phyloP scores from a whole-genome alignment of 2,329 filamentous ascomycete genomes.

The Cladosporium sp. region DNA sequence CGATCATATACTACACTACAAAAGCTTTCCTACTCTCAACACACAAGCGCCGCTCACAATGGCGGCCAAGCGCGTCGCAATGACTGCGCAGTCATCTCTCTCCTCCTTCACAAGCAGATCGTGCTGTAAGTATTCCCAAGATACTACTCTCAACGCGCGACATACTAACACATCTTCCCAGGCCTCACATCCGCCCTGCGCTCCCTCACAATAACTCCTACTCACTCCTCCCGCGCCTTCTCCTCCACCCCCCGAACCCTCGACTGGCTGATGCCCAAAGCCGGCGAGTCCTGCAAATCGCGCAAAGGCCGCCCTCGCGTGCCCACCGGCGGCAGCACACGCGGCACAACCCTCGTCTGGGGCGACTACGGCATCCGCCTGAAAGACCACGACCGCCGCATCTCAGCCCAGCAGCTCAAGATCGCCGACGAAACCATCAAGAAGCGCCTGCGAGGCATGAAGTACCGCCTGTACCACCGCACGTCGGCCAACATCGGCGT shows the following conservation, averaged over 20 bases:
- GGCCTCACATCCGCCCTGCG: slow-evolving; percentile 39
- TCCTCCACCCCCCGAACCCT: slow-evolving; percentile 32
- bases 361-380: slow-evolving; percentile 94
- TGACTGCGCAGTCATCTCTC: slow-evolving; percentile 24
- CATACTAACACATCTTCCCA: slow-evolving; percentile 28
- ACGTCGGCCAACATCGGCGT: slow-evolving; percentile 92
- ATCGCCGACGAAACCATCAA: slow-evolving; percentile 94
- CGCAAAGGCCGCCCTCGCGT: slow-evolving; percentile 85
- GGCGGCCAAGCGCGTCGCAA: slow-evolving; percentile 12
- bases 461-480: slow-evolving; percentile 88
- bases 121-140: slow-evolving; percentile 28
- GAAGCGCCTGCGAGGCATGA: slow-evolving; percentile 80
- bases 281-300: slow-evolving; percentile 82
- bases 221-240: slow-evolving; percentile 29
- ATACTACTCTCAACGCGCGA: not conserved
- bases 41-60: not conserved
- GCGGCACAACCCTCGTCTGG: slow-evolving; percentile 94
- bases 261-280: slow-evolving; percentile 81
- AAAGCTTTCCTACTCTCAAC: not conserved
- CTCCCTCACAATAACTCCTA: slow-evolving; percentile 26
- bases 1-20: not conserved
- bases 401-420: slow-evolving; percentile 83
- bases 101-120: slow-evolving; percentile 32
- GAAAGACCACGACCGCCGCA: slow-evolving; percentile 87
- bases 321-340: slow-evolving; percentile 82